Evolutionary conservation across 2,329 filamentous ascomycete genomes (phyloP), one percentile per base, ranked within the genome.

Genomic region (Colletotrichum sp.): DNA sequence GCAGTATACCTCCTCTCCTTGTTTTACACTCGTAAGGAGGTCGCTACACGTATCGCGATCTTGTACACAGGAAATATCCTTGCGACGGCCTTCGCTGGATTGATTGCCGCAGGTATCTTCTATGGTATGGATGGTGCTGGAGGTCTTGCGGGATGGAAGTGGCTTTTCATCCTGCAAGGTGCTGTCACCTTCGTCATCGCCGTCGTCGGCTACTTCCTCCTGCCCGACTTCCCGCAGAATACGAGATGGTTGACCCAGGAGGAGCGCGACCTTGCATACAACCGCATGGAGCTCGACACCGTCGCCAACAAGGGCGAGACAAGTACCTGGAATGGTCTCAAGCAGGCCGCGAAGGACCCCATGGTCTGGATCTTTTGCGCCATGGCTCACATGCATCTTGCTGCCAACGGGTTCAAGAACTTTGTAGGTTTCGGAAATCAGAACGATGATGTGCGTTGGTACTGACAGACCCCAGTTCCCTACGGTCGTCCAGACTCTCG

Each of bases 21-120:
- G 66, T 94, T 92, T 91, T 95, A 95, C 79, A 94, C 92, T 0
- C 87, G 92, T 24, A 91, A 91, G 78, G 93, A 94, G 80, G 84
- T 93, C 0, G 91, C 89, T 4, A 86, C 92, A n/a, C 87, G 92
- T 18, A 93, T 92, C 26, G 90, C 91, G 13, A 86, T 93, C 10
- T 86, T 86, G 1, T 86, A 89, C 72, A 91, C 91, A 0, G 93
- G 92, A 0, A 91, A 92, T 7, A 85, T 95, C 13, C 88, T 95
- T 7, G 92, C 91, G 1, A 92, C 92, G 1, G 93, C 93, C 0
- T 94, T 95, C 79, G 92, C 92, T 0, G 93, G 92, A 1, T 84
- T 93, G n/a, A 86, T 93, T 26, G 90, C 91, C 3, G 91, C 91
- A 2, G 89, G 92, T 7, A 93, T 95, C 65, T 92, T 91, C 0